Percentiles rank a stretch among this genome's conserved stretches.
phyloP scores from a whole-genome alignment of 1,139 yeast species.

The Pichia sp. region DNA sequence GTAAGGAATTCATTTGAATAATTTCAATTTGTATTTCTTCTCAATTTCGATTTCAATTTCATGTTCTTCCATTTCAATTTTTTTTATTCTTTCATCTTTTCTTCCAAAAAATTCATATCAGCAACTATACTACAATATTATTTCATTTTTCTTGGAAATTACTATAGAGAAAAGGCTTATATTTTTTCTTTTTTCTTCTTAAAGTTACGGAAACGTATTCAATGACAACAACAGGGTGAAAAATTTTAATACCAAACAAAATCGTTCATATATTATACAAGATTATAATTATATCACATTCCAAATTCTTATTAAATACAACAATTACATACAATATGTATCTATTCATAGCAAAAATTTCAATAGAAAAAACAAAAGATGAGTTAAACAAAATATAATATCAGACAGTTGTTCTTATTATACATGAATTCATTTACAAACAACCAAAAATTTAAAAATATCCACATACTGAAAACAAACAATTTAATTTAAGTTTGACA shows the following conservation, averaged over 20 bases:
- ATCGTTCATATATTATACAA: neutral
- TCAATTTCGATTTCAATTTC: neutral
- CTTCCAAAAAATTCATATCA: no score
- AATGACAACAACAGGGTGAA: neutral
- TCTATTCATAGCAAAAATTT: neutral
- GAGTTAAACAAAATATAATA: neutral
- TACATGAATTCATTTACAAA: neutral
- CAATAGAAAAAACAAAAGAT: neutral
- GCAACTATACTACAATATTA: neutral
- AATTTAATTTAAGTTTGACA: neutral
- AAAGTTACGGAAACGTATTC: neutral
- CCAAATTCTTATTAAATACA: neutral
- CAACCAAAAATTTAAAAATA: neutral
- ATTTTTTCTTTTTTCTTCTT: neutral
- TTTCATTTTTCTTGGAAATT: neutral
- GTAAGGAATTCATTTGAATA: slow-evolving; percentile 13
- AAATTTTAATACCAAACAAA: neutral
- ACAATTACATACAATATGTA: neutral
- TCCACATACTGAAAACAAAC: neutral
- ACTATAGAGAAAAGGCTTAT: no score
- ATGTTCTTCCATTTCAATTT: neutral
- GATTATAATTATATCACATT: neutral
- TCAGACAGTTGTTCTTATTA: neutral
- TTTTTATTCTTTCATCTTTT: no score
- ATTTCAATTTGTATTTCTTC: neutral